Evolutionary conservation across 257 asterid species (phyloP), one percentile per base, ranked within the genome.

Genomic region (Rehmannia glutinosa): DNA sequence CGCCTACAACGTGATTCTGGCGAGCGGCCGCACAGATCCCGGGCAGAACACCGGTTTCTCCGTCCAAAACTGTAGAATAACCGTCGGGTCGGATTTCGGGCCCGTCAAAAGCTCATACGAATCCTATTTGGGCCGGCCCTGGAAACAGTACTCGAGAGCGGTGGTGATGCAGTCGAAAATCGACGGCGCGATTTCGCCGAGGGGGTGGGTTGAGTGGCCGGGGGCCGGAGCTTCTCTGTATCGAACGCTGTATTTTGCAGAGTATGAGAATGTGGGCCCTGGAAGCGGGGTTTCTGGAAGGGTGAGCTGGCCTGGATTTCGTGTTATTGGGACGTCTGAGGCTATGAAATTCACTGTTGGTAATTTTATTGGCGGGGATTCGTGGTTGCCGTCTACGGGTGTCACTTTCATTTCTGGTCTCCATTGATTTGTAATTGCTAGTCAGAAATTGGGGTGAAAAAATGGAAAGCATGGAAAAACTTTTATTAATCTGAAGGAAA

Each of bases 181-280:
- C 60, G 91, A 82, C 19, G 81, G 68, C 0, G 84, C 57, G 12
- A 68, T 88, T 15, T 6, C 83, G 10, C 8, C 84, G 8, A 66
- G 64, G 16, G 96, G 96, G 3, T 88, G 96, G 96, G 73, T 80
- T 0, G 91, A 84, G 74, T 88, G 96, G 96, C 80, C 86, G 6
- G 93, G n/a, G 86, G 15, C 82, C 3, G 62, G 87, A 1, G 69
- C 76, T 1, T 73, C 63, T 1, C n/a, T n/a, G n/a, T 70, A 79
- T 61, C 57, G 43, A 19, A 66, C 87, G 5, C 72, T 87, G 13
- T 86, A 84, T 54, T 88, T 86, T 21, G 96, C 74, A 0, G 96
- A 88, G 46, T 86, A 73, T 8, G 82, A 24, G 1, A 88, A 88
- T 46, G 52, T 78, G 62, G 93, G 96, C 12, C 35, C 75, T 0